phyloP scores from a whole-genome alignment of 345 rosid genomes.

The Alliaria petiolata region DNA sequence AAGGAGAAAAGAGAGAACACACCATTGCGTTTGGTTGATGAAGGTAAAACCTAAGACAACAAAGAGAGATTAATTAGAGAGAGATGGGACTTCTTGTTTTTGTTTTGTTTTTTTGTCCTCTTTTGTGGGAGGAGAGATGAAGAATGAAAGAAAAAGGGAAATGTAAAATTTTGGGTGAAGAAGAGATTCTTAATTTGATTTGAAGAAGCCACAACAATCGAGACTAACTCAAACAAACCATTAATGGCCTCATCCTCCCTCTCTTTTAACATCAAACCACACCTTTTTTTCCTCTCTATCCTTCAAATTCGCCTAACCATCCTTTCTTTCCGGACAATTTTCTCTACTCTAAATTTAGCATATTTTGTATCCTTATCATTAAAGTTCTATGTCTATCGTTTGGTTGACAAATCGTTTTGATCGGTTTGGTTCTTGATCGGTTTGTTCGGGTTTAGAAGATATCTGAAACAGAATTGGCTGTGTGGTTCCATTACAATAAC shows the following conservation, averaged over 20 bases:
- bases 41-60: slow-evolving; percentile 14
- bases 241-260: background rate
- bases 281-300: slow-evolving; percentile 12
- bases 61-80: background rate
- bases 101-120: background rate
- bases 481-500: slow-evolving; percentile 15
- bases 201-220: slow-evolving; percentile 34
- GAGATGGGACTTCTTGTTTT: background rate
- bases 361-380: background rate
- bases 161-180: slow-evolving; percentile 14
- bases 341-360: slow-evolving; percentile 20
- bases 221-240: slow-evolving; percentile 37
- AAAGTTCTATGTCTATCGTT: background rate
- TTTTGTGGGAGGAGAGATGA: slow-evolving; percentile 32
- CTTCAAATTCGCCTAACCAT: slow-evolving; percentile 24
- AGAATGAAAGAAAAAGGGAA: slow-evolving; percentile 33
- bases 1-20: slow-evolving; percentile 4
- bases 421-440: background rate
- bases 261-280: slow-evolving; percentile 16
- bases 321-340: background rate
- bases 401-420: background rate
- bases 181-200: slow-evolving; percentile 50
- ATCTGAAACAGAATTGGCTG: background rate
- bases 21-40: slow-evolving; percentile 32
- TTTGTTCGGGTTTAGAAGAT: background rate